Evolutionary conservation across 805 yeast genomes (phyloP).

Genomic region (Candida taoyuanica): DNA sequence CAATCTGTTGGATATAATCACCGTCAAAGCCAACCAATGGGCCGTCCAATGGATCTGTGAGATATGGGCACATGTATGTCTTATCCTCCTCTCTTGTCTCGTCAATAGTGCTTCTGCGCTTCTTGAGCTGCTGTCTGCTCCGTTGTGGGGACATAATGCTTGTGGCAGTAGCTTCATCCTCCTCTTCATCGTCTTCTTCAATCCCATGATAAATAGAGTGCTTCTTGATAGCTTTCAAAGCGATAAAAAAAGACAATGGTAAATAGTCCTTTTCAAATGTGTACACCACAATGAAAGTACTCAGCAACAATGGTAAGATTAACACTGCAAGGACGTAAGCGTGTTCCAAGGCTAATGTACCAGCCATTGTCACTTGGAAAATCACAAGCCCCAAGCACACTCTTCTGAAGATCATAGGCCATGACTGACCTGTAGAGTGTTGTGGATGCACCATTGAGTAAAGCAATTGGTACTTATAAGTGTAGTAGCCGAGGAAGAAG

Average conservation of each 20-base stretch:
- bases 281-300: constrained; percentile 64
- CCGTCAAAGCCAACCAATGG: constrained; percentile 60
- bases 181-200: neutral
- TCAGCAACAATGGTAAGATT: constrained; percentile 70
- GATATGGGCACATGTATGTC: constrained; percentile 73
- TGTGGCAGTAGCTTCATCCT: constrained; percentile 1
- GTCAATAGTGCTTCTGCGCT: constrained; percentile 25
- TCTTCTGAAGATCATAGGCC: constrained; percentile 88
- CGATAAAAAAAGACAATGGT: constrained; percentile 83
- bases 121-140: constrained; percentile 10
- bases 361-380: constrained; percentile 92
- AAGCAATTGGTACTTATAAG: constrained; percentile 84
- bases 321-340: constrained; percentile 72
- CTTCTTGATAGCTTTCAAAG: constrained; percentile 63
- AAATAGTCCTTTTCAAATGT: constrained; percentile 77
- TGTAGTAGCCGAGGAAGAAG: constrained; percentile 80
- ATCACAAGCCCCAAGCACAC: constrained; percentile 74
- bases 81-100: constrained; percentile 32
- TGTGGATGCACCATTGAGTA: constrained; percentile 94
- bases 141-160: neutral
- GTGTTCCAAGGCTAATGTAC: constrained; percentile 75
- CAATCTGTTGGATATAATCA: constrained; percentile 25
- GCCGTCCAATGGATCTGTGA: constrained; percentile 69
- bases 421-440: constrained; percentile 93
- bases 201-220: neutral